A percentile compares a stretch with the other conserved stretches of the same genome.
These are phyloP conservation scores for Fusarium subglutinans DNA, from an alignment of 2,329 filamentous ascomycete species.

Conservation along the genomic window DNA sequence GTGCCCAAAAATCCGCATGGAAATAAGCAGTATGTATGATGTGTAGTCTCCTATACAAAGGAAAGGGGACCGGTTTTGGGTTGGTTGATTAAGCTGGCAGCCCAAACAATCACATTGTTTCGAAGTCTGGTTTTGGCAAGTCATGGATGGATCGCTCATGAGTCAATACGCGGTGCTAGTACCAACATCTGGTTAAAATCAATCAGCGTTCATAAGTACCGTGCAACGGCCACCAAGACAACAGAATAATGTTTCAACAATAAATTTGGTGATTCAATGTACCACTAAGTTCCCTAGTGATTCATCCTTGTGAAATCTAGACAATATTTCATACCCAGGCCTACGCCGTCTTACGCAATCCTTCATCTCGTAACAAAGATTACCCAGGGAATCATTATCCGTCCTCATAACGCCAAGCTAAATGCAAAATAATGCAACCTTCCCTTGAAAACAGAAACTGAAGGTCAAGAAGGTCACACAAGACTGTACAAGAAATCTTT, in stretches of 20 bases:
- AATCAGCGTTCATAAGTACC: too few species aligned
- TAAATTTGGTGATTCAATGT: conserved; percentile 26
- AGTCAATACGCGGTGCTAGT: neutral
- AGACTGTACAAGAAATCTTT: neutral
- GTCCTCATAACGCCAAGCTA: conserved; percentile 36
- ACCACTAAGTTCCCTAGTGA: neutral
- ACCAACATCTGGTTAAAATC: neutral
- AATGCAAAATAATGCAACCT: conserved; percentile 28
- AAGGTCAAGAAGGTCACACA: neutral
- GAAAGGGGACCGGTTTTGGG: neutral
- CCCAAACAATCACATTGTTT: neutral
- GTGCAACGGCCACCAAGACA: neutral
- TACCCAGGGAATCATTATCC: conserved; percentile 27
- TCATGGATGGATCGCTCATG: neutral
- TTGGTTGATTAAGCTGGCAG: neutral
- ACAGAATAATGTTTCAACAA: neutral
- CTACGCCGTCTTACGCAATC: neutral
- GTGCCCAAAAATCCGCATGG: neutral
- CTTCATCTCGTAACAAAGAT: neutral
- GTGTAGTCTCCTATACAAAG: neutral
- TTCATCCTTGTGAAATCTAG: neutral
- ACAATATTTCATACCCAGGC: conserved; percentile 1
- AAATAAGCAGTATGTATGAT: neutral
- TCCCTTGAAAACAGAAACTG: conserved; percentile 6
- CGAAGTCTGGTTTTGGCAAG: too few species aligned